These are phyloP conservation scores for Carex littledalei DNA, from an alignment of 176 grass and related monocot species.

Conservation along the genomic window DNA sequence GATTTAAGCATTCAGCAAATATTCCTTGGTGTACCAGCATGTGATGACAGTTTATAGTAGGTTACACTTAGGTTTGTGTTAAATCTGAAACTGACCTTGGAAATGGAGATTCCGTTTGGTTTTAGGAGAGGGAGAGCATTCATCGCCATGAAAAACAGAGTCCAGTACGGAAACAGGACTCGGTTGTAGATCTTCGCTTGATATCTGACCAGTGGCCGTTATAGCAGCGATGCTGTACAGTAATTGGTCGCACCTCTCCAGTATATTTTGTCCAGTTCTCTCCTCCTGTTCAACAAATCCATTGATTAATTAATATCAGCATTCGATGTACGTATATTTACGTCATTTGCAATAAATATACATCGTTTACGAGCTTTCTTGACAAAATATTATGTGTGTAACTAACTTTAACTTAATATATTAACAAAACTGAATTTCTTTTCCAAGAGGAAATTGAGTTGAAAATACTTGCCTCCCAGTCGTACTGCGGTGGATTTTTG, in stretches of 20 bases:
- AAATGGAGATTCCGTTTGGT: slow-evolving; percentile 40
- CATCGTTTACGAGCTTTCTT: not conserved
- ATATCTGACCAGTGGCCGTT: slow-evolving; percentile 37
- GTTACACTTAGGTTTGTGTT: not conserved
- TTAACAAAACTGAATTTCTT: not conserved
- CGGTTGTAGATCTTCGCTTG: slow-evolving; percentile 51
- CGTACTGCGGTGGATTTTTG: not conserved
- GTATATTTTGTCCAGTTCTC: slow-evolving; percentile 32
- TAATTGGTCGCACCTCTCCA: slow-evolving; percentile 75
- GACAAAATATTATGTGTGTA: not conserved
- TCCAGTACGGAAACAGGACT: slow-evolving; percentile 93
- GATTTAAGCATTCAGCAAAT: not conserved
- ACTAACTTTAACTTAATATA: not conserved
- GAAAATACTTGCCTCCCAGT: slow-evolving; percentile 14
- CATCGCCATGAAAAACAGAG: slow-evolving; percentile 64
- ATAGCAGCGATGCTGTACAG: slow-evolving; percentile 74
- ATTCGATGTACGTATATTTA: not conserved
- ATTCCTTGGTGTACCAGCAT: not conserved
- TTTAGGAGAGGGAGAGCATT: slow-evolving; percentile 54
- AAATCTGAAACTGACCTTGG: not conserved
- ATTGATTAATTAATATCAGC: not conserved
- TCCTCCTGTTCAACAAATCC: slow-evolving; percentile 6
- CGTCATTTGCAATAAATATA: not conserved
- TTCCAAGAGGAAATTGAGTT: not conserved
- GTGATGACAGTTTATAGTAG: not conserved